phyloP scores from a whole-genome alignment of 2,329 filamentous ascomycete genomes.

The Paramyrothecium sp. region DNA sequence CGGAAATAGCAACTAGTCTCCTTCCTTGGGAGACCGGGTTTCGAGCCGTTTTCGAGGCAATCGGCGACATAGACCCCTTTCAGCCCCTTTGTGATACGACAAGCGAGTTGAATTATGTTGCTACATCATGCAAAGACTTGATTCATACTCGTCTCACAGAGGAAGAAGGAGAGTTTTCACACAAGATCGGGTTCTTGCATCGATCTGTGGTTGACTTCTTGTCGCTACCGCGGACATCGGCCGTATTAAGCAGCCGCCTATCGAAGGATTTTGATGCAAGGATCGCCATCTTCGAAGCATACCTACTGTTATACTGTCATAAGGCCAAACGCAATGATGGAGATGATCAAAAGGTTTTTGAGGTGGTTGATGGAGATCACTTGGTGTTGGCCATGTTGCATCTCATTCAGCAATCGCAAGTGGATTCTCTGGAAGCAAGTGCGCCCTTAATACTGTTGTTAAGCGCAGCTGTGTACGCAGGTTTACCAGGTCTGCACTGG shows the following conservation, averaged over 20 bases:
- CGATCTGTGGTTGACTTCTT: not conserved
- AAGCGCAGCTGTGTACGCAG: too few relatives aligned
- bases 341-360: not conserved
- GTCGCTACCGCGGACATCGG: not conserved
- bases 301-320: not conserved
- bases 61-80: too few relatives aligned
- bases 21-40: too few relatives aligned
- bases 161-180: not conserved
- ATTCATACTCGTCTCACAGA: not conserved
- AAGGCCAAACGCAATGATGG: not conserved
- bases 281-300: not conserved
- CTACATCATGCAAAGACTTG: not conserved
- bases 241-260: not conserved
- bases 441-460: too few relatives aligned
- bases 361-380: not conserved
- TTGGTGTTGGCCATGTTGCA: not conserved
- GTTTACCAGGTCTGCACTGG: too few relatives aligned
- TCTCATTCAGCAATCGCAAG: not conserved
- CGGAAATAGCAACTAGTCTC: not conserved
- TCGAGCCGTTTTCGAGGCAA: too few relatives aligned
- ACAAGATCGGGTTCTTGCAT: not conserved
- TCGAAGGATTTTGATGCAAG: not conserved
- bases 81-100: not conserved
- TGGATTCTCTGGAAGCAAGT: not conserved
- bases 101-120: not conserved